A percentile compares a stretch with the other conserved stretches of the same genome.
These are phyloP conservation scores for Metroxylon sagu DNA, from an alignment of 176 grass and related monocot species.

Conservation along the genomic window DNA sequence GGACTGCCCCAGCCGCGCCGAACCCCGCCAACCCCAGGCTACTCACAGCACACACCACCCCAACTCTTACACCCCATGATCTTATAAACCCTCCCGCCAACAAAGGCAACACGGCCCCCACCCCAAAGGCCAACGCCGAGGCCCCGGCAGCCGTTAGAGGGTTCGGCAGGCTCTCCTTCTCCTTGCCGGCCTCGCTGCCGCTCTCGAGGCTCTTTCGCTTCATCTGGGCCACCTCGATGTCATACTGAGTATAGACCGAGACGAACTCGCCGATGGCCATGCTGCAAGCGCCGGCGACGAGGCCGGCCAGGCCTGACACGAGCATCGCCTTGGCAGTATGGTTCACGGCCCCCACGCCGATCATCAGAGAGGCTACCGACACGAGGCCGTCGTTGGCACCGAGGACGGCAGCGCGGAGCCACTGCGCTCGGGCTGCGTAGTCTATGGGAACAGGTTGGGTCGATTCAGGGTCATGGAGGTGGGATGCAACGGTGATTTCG, in stretches of 20 bases:
- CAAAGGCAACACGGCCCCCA: slow-evolving; percentile 1
- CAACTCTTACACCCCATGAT: not conserved
- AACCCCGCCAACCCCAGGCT: slow-evolving; percentile 9
- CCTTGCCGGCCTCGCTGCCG: not conserved
- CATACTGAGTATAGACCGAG: slow-evolving; percentile 11
- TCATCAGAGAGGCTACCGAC: slow-evolving; percentile 15
- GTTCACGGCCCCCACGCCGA: slow-evolving; percentile 15
- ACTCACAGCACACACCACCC: slow-evolving; percentile 1
- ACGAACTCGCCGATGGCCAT: slow-evolving; percentile 20
- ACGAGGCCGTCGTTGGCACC: slow-evolving; percentile 17
- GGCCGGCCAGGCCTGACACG: slow-evolving; percentile 5
- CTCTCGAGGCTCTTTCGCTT: not conserved
- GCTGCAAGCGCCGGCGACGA: slow-evolving; percentile 12
- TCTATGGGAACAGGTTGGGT: not conserved
- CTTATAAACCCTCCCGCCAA: slow-evolving; percentile 6
- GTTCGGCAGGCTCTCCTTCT: slow-evolving; percentile 1
- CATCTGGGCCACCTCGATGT: slow-evolving; percentile 16
- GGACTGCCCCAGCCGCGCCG: not conserved
- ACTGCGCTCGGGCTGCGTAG: slow-evolving; percentile 3
- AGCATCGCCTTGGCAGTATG: slow-evolving; percentile 14
- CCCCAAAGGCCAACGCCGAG: slow-evolving; percentile 5
- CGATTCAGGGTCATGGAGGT: not conserved
- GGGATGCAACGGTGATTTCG: not conserved
- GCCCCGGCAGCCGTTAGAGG: not conserved
- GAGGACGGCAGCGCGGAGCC: slow-evolving; percentile 13